Evolutionary conservation across 768 basidiomycete species (phyloP), one percentile per base, ranked within the genome.

Genomic region (Tricholoma hemisulphureum): DNA sequence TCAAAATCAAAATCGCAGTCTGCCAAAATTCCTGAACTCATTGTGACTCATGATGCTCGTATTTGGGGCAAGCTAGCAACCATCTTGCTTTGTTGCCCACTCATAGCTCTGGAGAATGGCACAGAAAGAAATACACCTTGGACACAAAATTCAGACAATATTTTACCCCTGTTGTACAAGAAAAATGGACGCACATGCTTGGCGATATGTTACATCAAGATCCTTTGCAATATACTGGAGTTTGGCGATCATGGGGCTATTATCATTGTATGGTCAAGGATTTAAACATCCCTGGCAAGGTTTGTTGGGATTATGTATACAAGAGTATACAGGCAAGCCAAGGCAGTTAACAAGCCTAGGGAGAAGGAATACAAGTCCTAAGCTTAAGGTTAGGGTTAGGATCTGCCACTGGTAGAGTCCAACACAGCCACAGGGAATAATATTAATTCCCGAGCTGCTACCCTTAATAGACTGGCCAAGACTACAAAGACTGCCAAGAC

Each of bases 101-200:
- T 3, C 18, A 31, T 29, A n/a, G 13, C 16, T 23, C 14, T 14
- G 20, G 26, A 13, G 23, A 26, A 28, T 14, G 20, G 24, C 6
- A n/a, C 18, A 18, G 31, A 6, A 3, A 11, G 50, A n/a, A 35
- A 31, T 31, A 51, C 29, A 53, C 55, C 24, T 8, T 58, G 24
- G 23, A 45, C 8, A 48, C 51, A 37, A 60, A 63, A 39, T 57
- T 63, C 24, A 14, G 7, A 6, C 56, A 53, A 18, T 56, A 55
- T 28, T 63, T 34, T 21, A 46, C 35, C 23, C 13, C 39, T 2
- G 24, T 34, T 10, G 51, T 63, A 11, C 49, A 54, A 28, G 26
- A 55, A 11, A 16, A n/a, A 5, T 60, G 57, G 59, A 31, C 35
- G 4, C 24, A 43, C 1, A 58, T 23, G 11, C 34, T 60, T 4